Evolutionary conservation across 1,139 yeast species (phyloP).

Genomic region (Diutina siamensis): DNA sequence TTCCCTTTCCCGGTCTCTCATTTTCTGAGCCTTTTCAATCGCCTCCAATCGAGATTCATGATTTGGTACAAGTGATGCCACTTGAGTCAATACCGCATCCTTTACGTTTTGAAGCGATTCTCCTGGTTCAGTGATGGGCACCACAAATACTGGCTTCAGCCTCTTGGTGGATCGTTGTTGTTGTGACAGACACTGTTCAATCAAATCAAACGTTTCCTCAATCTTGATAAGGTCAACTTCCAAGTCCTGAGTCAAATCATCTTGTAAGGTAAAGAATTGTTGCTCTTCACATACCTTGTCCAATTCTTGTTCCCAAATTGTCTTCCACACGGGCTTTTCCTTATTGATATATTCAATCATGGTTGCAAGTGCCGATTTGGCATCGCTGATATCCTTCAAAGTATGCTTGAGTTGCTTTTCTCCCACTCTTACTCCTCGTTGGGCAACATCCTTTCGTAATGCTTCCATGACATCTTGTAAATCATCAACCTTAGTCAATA

Average conservation of each 20-base stretch:
- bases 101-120: slow-evolving; percentile 52
- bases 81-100: slow-evolving; percentile 74
- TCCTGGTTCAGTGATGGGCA: slow-evolving; percentile 57
- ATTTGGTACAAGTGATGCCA: slow-evolving; percentile 66
- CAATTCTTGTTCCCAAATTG: slow-evolving; percentile 84
- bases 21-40: slow-evolving; percentile 72
- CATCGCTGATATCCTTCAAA: slow-evolving; percentile 49
- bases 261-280: slow-evolving; percentile 82
- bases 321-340: slow-evolving; percentile 82
- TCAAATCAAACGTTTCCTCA: slow-evolving; percentile 67
- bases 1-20: slow-evolving; percentile 63
- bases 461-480: slow-evolving; percentile 88
- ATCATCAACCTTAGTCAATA: slow-evolving; percentile 79
- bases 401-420: slow-evolving; percentile 63
- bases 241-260: slow-evolving; percentile 69
- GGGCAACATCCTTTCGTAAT: slow-evolving; percentile 82
- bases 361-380: slow-evolving; percentile 37
- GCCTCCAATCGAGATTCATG: slow-evolving; percentile 83
- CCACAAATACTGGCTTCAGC: slow-evolving; percentile 19
- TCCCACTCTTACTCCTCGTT: slow-evolving; percentile 77
- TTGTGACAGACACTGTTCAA: slow-evolving; percentile 74
- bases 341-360: slow-evolving; percentile 52
- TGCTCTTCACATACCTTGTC: slow-evolving; percentile 91
- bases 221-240: slow-evolving; percentile 74
- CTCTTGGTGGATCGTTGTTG: slow-evolving; percentile 32